These are phyloP conservation scores for Albizia julibrissin DNA, from an alignment of 306 rosid genomes.

Conservation along the genomic window DNA sequence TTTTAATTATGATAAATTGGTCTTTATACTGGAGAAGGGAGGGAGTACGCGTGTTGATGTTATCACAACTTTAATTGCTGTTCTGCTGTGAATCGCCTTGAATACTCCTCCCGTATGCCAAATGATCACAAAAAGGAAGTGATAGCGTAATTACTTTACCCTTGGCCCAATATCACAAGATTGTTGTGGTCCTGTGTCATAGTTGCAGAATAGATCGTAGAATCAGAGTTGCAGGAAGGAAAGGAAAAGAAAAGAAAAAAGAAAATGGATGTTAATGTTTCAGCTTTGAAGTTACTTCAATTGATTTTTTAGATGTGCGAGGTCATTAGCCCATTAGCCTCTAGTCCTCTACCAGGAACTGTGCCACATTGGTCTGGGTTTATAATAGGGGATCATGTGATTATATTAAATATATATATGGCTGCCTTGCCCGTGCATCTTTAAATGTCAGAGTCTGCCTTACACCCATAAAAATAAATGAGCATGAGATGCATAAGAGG, in stretches of 20 bases:
- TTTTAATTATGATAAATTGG: no score
- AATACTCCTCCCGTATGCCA: neutral
- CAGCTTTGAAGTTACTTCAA: neutral
- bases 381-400: neutral
- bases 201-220: neutral
- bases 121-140: neutral
- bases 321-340: no score
- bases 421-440: neutral
- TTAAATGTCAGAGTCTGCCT: neutral
- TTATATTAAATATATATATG: neutral
- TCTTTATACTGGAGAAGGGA: no score
- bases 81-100: no score
- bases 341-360: neutral
- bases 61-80: no score
- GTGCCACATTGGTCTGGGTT: no score
- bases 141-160: neutral
- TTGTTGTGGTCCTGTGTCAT: neutral
- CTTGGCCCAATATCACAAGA: neutral
- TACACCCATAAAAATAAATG: no score
- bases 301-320: neutral
- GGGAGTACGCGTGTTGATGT: no score
- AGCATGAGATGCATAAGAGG: neutral
- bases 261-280: neutral
- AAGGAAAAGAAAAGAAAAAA: neutral
- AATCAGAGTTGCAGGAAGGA: neutral